Conservation (phyloP, 495 filamentous ascomycete genomes). For the Xylaria longipes region DNA sequence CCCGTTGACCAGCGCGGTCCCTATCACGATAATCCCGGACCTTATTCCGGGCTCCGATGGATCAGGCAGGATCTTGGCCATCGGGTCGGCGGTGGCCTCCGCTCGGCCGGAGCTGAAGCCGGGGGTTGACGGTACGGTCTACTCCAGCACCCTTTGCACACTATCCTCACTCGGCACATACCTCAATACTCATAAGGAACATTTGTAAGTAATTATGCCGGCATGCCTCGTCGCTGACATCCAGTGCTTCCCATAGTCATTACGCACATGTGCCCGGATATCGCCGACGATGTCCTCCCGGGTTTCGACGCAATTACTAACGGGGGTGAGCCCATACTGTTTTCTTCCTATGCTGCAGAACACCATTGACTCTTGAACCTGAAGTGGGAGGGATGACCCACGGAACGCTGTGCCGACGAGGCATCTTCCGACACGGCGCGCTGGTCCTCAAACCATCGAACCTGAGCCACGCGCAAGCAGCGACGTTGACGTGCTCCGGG, state of each 20-base stretch:
- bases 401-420: slow-evolving; percentile 73
- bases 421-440: slow-evolving; percentile 66
- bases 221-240: not conserved
- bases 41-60: slow-evolving; percentile 76
- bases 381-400: slow-evolving; percentile 68
- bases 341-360: not conserved
- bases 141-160: not conserved
- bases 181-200: not conserved
- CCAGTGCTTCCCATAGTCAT: not conserved
- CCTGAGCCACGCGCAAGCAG: slow-evolving; percentile 62
- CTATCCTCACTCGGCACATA: not conserved
- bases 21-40: slow-evolving; percentile 55
- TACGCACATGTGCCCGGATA: slow-evolving; percentile 7
- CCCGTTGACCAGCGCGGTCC: slow-evolving; percentile 55
- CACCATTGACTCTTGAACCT: not conserved
- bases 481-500: slow-evolving; percentile 18
- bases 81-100: slow-evolving; percentile 64
- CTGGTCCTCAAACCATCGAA: slow-evolving; percentile 60
- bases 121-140: not conserved
- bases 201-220: not conserved
- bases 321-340: not conserved
- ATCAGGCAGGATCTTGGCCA: slow-evolving; percentile 69
- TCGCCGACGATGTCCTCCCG: not conserved
- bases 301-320: slow-evolving; percentile 2
- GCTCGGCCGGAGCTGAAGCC: slow-evolving; percentile 7